Evolutionary conservation across 768 basidiomycete species (phyloP).

Genomic region (Rickenella mellea): DNA sequence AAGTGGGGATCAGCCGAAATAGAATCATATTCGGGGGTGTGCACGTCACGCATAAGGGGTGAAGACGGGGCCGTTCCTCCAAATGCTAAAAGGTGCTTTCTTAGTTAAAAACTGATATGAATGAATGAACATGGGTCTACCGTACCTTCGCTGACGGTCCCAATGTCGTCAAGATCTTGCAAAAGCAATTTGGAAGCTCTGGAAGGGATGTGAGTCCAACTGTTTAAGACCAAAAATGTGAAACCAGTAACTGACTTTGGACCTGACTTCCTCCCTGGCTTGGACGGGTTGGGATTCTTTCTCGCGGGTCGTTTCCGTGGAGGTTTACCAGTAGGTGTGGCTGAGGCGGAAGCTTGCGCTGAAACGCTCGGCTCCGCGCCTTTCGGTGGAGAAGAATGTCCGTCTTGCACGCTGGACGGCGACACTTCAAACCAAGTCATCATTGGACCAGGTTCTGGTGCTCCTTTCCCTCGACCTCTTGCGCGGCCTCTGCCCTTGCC

Average conservation of each 20-base stretch:
- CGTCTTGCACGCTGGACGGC: too few species aligned
- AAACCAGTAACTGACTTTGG: not conserved
- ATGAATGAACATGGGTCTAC: slow-evolving; percentile 6
- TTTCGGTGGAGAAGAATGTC: slow-evolving; percentile 3
- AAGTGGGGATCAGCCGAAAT: slow-evolving; percentile 34
- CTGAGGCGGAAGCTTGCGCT: too few species aligned
- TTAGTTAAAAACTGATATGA: slow-evolving; percentile 6
- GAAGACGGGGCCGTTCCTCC: slow-evolving; percentile 69
- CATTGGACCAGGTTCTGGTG: not conserved
- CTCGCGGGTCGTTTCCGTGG: not conserved
- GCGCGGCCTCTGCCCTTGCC: not conserved
- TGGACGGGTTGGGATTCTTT: not conserved
- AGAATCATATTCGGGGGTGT: slow-evolving; percentile 20
- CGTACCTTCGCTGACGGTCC: slow-evolving; percentile 56
- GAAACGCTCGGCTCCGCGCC: too few species aligned
- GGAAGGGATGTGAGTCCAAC: not conserved
- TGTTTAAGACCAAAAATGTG: not conserved
- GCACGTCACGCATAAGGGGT: slow-evolving; percentile 38
- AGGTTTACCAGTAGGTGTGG: too few species aligned
- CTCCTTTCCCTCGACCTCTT: not conserved
- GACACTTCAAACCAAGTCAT: too few species aligned
- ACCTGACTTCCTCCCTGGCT: not conserved
- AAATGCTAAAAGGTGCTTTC: slow-evolving; percentile 30
- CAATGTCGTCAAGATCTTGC: slow-evolving; percentile 35
- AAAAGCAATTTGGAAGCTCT: not conserved